These are phyloP conservation scores for Aspergillus hiratsukae DNA, from an alignment of 2,329 filamentous ascomycete species.

Conservation along the genomic window DNA sequence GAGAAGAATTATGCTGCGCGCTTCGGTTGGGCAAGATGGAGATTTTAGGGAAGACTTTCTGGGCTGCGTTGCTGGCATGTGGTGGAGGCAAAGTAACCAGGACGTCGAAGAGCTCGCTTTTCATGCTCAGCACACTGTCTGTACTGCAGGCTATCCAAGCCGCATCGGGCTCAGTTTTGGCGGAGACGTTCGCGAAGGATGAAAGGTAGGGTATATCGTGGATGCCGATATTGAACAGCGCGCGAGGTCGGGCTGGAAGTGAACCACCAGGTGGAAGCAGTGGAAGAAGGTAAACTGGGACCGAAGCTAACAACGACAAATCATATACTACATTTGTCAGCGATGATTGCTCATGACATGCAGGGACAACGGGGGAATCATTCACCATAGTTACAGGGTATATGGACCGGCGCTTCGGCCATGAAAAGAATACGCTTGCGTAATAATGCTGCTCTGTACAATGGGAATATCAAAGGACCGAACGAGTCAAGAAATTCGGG, in stretches of 20 bases:
- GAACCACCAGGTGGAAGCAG: constrained; percentile 61
- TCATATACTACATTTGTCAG: constrained; percentile 67
- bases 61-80: constrained; percentile 53
- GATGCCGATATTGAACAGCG: constrained; percentile 89
- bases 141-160: constrained; percentile 96
- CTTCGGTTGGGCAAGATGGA: constrained; percentile 58
- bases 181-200: constrained; percentile 52
- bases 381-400: constrained; percentile 82
- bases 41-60: constrained; percentile 71
- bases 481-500: constrained; percentile 73
- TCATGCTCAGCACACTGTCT: constrained; percentile 84
- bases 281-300: constrained; percentile 69
- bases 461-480: constrained; percentile 85
- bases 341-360: constrained; percentile 1
- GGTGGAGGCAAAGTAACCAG: constrained; percentile 74
- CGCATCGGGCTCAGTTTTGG: constrained; percentile 35
- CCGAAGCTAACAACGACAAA: constrained; percentile 85
- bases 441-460: constrained; percentile 80
- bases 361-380: not conserved
- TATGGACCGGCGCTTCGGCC: constrained; percentile 77
- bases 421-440: constrained; percentile 86
- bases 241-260: constrained; percentile 61
- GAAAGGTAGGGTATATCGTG: constrained; percentile 83
- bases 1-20: constrained; percentile 37
- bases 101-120: constrained; percentile 82